phyloP scores from a whole-genome alignment of 805 yeast genomes.

The Barnettozyma pratensis region DNA sequence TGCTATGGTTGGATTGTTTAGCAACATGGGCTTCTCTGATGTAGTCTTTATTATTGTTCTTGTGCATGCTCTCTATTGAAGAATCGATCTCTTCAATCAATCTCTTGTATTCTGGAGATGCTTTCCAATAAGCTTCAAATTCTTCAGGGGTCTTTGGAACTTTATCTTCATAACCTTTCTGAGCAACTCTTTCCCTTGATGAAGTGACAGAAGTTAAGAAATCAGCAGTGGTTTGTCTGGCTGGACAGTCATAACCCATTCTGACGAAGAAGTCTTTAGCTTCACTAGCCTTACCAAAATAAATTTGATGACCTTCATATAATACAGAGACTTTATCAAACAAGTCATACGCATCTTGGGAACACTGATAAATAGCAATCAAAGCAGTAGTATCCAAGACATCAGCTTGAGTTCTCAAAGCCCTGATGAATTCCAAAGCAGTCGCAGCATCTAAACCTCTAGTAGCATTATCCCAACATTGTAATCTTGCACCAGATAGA shows the following conservation, averaged over 20 bases:
- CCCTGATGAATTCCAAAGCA: slow-evolving; percentile 47
- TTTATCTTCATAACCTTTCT: slow-evolving; percentile 35
- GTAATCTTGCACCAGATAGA: slow-evolving; percentile 38
- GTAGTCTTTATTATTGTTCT: slow-evolving; percentile 20
- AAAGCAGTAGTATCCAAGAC: slow-evolving; percentile 43
- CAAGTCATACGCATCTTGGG: slow-evolving; percentile 44
- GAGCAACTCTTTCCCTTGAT: slow-evolving; percentile 41
- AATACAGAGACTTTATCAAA: slow-evolving; percentile 46
- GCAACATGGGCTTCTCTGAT: slow-evolving; percentile 39
- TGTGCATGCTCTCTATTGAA: not conserved
- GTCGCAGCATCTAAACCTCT: slow-evolving; percentile 59
- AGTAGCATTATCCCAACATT: slow-evolving; percentile 52
- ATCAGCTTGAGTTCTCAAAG: slow-evolving; percentile 43
- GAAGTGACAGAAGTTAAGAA: slow-evolving; percentile 48
- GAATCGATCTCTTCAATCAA: slow-evolving; percentile 41
- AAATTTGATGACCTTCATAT: slow-evolving; percentile 51
- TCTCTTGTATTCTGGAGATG: slow-evolving; percentile 33
- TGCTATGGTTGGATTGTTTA: slow-evolving; percentile 40
- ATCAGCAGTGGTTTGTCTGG: slow-evolving; percentile 52
- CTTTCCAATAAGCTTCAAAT: slow-evolving; percentile 42
- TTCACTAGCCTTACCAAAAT: slow-evolving; percentile 36
- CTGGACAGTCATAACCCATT: slow-evolving; percentile 50
- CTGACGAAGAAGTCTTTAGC: slow-evolving; percentile 43
- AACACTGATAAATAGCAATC: slow-evolving; percentile 53
- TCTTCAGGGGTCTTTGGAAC: slow-evolving; percentile 49